Conservation (phyloP, 2,329 filamentous ascomycete genomes). For the Lasiodiplodia sp. region DNA sequence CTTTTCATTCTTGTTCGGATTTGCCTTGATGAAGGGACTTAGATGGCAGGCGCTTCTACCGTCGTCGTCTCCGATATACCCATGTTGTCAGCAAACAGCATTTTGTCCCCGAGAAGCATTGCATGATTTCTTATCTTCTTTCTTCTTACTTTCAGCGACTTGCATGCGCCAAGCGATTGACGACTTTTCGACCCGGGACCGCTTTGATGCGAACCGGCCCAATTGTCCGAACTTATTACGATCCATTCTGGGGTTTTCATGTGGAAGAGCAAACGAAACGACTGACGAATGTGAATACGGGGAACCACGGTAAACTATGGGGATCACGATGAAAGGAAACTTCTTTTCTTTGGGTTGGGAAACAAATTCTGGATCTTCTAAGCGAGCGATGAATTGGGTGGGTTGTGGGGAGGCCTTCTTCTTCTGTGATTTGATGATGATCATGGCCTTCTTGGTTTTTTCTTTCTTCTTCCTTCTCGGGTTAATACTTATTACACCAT, state of each 20-base stretch:
- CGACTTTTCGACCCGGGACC: not conserved
- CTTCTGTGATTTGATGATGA: not conserved
- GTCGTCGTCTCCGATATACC: not conserved
- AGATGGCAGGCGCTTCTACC: too few relatives aligned
- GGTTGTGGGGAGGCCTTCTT: too few relatives aligned
- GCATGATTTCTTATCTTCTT: not conserved
- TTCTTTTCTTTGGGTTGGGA: not conserved
- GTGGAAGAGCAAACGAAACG: not conserved
- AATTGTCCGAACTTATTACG: not conserved
- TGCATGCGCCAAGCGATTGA: not conserved
- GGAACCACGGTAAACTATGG: not conserved
- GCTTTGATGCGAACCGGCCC: not conserved
- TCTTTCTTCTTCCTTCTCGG: not conserved
- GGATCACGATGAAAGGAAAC: not conserved
- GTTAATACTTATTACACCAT: slow-evolving; percentile 5
- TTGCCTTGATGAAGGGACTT: too few relatives aligned
- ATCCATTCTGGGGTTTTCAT: not conserved
- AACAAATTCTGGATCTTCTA: not conserved
- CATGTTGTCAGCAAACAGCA: not conserved
- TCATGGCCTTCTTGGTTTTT: not conserved
- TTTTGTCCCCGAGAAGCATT: not conserved
- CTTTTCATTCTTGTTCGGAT: not conserved
- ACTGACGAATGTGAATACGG: slow-evolving; percentile 1
- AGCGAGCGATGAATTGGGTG: not conserved
- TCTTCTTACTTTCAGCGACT: not conserved